Evolutionary conservation across 768 basidiomycete species (phyloP).

Genomic region (Termitomyces sp.): DNA sequence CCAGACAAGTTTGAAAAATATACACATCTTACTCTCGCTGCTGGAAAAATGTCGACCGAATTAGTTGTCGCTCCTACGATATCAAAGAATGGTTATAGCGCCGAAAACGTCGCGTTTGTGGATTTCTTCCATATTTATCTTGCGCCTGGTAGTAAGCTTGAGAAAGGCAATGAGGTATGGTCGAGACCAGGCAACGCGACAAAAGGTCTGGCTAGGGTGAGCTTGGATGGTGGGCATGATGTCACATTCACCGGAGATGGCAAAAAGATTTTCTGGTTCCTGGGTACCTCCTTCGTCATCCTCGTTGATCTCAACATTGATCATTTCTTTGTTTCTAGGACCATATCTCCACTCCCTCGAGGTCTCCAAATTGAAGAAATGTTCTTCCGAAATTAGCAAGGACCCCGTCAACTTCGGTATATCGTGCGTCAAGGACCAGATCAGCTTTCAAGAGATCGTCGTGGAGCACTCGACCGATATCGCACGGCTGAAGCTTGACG

Average conservation of each 20-base stretch:
- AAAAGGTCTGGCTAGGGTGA: constrained; percentile 52
- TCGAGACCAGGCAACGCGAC: constrained; percentile 68
- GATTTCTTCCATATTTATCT: constrained; percentile 68
- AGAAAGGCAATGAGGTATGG: constrained; percentile 48
- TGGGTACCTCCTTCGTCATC: constrained; percentile 38
- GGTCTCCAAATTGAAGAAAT: constrained; percentile 44
- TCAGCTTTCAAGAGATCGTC: constrained; percentile 55
- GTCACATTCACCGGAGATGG: constrained; percentile 61
- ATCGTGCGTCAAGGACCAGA: constrained; percentile 47
- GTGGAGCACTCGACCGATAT: constrained; percentile 60
- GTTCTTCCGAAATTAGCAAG: constrained; percentile 38
- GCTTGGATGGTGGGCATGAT: constrained; percentile 72
- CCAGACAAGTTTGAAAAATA: constrained; percentile 44
- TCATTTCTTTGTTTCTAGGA: constrained; percentile 28
- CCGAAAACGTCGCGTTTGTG: constrained; percentile 52
- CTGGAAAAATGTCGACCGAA: constrained; percentile 54
- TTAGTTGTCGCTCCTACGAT: constrained; percentile 36
- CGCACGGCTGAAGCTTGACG: constrained; percentile 50
- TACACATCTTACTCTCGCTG: constrained; percentile 40
- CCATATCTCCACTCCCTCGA: constrained; percentile 61
- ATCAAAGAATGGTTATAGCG: constrained; percentile 16
- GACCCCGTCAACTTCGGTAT: constrained; percentile 58
- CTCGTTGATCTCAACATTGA: not conserved
- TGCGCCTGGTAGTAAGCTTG: constrained; percentile 34
- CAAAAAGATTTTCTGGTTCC: constrained; percentile 64